phyloP scores from a whole-genome alignment of 345 rosid genomes.

The Barbarea vulgaris region DNA sequence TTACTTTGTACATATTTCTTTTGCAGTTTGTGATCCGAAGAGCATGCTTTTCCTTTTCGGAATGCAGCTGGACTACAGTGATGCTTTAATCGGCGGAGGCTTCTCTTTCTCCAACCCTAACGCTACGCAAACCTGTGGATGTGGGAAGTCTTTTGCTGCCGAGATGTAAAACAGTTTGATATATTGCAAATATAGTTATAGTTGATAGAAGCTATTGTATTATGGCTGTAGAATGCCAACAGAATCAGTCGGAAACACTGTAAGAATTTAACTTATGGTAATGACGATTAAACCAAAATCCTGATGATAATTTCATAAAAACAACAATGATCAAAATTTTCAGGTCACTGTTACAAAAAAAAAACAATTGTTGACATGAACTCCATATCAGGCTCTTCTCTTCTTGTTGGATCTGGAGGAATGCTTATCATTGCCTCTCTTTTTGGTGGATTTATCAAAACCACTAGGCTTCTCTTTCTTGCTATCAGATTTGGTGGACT shows the following conservation, averaged over 20 bases:
- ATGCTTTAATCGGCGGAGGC: constrained; percentile 97
- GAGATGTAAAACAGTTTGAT: constrained; percentile 48
- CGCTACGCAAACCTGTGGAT: constrained; percentile 85
- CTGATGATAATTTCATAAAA: constrained; percentile 1
- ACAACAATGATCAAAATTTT: neutral
- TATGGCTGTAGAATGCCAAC: constrained; percentile 20
- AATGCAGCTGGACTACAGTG: constrained; percentile 96
- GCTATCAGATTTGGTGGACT: constrained; percentile 39
- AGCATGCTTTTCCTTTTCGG: constrained; percentile 92
- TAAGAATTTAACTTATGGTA: neutral
- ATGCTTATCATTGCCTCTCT: constrained; percentile 52
- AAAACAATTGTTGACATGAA: neutral
- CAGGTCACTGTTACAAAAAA: neutral
- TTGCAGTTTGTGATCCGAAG: constrained; percentile 98
- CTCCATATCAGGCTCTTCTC: constrained; percentile 45
- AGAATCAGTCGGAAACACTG: constrained; percentile 4
- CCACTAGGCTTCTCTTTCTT: constrained; percentile 54
- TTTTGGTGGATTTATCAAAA: constrained; percentile 49
- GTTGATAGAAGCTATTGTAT: neutral
- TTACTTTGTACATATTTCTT: neutral
- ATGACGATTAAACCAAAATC: constrained; percentile 6
- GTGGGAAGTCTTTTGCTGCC: constrained; percentile 75
- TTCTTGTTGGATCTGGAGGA: constrained; percentile 59
- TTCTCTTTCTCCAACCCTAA: constrained; percentile 94
- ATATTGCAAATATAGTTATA: constrained; percentile 27